phyloP scores from a whole-genome alignment of 2,329 filamentous ascomycete species.

The Beauveria brongniartii region DNA sequence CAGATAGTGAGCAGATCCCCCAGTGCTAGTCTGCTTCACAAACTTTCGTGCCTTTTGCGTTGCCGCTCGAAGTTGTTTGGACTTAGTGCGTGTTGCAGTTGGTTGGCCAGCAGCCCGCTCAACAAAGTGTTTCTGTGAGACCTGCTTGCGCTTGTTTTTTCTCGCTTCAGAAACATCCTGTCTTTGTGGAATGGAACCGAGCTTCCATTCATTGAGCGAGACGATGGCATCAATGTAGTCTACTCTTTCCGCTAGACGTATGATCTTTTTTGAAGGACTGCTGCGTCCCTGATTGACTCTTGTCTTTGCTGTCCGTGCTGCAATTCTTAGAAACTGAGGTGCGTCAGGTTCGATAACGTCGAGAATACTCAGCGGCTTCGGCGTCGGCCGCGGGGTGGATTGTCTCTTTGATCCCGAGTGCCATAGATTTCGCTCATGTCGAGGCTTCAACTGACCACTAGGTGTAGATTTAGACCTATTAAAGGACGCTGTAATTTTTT shows the following conservation, averaged over 20 bases:
- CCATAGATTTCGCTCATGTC: background rate
- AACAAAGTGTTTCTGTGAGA: constrained; percentile 12
- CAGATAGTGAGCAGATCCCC: constrained; percentile 15
- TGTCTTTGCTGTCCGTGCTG: constrained; percentile 46
- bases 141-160: constrained; percentile 12
- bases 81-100: background rate
- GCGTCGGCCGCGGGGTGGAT: constrained; percentile 21
- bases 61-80: background rate
- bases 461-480: background rate
- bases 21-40: constrained; percentile 21
- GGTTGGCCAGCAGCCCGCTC: constrained; percentile 19
- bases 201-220: constrained; percentile 47
- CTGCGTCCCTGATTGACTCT: constrained; percentile 43
- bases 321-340: constrained; percentile 52
- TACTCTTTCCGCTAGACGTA: constrained; percentile 50
- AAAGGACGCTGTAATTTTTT: constrained; percentile 2
- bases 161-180: constrained; percentile 22
- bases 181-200: constrained; percentile 41
- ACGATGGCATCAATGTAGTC: constrained; percentile 51
- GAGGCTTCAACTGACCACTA: background rate
- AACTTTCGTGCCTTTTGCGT: constrained; percentile 19
- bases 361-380: constrained; percentile 47
- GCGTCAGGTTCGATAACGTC: constrained; percentile 47
- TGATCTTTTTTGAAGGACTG: constrained; percentile 47
- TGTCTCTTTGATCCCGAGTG: constrained; percentile 10